Conservation (phyloP, 768 basidiomycete genomes). For the Xerocomellus amylosporus region DNA sequence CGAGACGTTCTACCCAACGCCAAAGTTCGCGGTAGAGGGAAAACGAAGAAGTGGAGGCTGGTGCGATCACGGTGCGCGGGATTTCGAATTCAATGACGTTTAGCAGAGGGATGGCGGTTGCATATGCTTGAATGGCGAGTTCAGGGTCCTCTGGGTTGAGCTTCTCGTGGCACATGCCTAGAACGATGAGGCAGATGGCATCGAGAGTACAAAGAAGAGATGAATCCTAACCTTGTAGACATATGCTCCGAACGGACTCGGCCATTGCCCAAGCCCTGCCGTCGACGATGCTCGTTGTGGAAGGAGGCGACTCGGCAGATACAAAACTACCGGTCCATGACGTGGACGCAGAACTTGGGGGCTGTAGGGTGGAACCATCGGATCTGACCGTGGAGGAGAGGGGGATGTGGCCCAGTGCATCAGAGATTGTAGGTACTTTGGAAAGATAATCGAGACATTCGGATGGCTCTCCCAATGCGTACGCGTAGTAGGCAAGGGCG, state of each 20-base stretch:
- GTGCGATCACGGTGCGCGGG: conserved; percentile 30
- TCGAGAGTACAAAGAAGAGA: not conserved
- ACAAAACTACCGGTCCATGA: conserved; percentile 52
- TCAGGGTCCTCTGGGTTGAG: conserved; percentile 47
- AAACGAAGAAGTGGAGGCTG: conserved; percentile 46
- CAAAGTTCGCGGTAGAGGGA: conserved; percentile 76
- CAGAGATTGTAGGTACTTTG: conserved; percentile 52
- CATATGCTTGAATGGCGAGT: conserved; percentile 57
- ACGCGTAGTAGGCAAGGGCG: conserved; percentile 75
- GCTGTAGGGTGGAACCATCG: conserved; percentile 37
- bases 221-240: conserved; percentile 62
- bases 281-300: conserved; percentile 57
- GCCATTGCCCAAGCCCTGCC: conserved; percentile 70
- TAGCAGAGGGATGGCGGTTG: conserved; percentile 54
- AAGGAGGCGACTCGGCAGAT: conserved; percentile 40
- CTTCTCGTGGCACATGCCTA: conserved; percentile 77
- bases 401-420: conserved; percentile 54
- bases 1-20: conserved; percentile 77
- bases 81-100: conserved; percentile 47
- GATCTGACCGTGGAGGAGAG: conserved; percentile 42
- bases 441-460: conserved; percentile 61
- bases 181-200: not conserved
- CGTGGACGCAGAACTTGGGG: conserved; percentile 41
- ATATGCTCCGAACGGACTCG: conserved; percentile 73
- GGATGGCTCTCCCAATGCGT: conserved; percentile 64